These are phyloP conservation scores for Xylaria grammica DNA, from an alignment of 495 filamentous ascomycete genomes.

Conservation along the genomic window DNA sequence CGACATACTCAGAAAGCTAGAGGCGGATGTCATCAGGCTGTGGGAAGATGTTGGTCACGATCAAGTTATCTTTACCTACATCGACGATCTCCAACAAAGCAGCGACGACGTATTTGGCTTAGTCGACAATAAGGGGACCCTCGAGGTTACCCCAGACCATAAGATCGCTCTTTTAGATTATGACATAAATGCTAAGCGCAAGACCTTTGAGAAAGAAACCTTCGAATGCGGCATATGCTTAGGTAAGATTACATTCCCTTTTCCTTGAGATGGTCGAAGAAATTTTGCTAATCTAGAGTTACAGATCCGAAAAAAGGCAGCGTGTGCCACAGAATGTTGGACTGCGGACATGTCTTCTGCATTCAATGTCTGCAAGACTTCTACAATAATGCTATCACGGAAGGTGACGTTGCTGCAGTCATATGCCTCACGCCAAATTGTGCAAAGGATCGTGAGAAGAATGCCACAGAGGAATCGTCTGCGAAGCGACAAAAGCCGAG, in stretches of 20 bases:
- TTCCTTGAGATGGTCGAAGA: not conserved
- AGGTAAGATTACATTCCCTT: constrained; percentile 40
- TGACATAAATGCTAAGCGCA: constrained; percentile 71
- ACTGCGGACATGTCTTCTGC: constrained; percentile 93
- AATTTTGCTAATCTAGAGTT: constrained; percentile 30
- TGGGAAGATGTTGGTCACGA: constrained; percentile 86
- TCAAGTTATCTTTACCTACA: constrained; percentile 81
- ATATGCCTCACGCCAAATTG: constrained; percentile 80
- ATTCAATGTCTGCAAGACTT: constrained; percentile 82
- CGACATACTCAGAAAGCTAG: constrained; percentile 60
- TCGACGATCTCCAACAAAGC: constrained; percentile 83
- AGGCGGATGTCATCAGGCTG: constrained; percentile 63
- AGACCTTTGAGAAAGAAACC: constrained; percentile 80
- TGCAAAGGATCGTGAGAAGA: constrained; percentile 60
- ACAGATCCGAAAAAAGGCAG: constrained; percentile 89
- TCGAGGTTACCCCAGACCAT: constrained; percentile 62
- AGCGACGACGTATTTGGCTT: constrained; percentile 80
- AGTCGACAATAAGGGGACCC: constrained; percentile 53
- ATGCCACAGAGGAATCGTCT: constrained; percentile 30
- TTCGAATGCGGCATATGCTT: constrained; percentile 92
- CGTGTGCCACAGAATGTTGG: constrained; percentile 75
- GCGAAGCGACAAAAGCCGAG: constrained; percentile 50
- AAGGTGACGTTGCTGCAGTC: constrained; percentile 79
- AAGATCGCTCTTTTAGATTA: constrained; percentile 79
- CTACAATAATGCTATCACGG: constrained; percentile 83